Evolutionary conservation across 345 rosid species (phyloP).

Genomic region (Hibiscus tridactylites): DNA sequence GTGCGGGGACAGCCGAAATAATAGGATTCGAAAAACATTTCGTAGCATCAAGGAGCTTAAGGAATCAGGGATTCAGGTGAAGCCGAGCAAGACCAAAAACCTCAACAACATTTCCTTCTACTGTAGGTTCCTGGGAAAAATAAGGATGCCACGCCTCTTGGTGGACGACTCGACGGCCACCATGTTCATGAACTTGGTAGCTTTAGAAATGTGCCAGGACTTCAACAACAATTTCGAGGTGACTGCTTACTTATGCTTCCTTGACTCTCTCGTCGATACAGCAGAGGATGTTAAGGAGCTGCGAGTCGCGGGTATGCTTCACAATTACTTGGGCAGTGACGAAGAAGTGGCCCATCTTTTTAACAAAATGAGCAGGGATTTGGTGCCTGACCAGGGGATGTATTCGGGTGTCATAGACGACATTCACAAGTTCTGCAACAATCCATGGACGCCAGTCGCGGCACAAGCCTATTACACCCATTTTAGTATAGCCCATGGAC

Average conservation of each 20-base stretch:
- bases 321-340: conserved; percentile 7
- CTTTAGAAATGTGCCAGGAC: conserved; percentile 10
- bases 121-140: not conserved
- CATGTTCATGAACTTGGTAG: conserved; percentile 13
- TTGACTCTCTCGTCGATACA: conserved; percentile 8
- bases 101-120: not conserved
- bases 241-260: conserved; percentile 5
- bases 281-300: conserved; percentile 10
- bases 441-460: not conserved
- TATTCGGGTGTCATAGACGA: not conserved
- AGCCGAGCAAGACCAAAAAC: not conserved
- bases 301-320: not conserved
- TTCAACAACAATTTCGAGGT: not conserved
- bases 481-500: conserved; percentile 1
- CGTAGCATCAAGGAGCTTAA: not conserved
- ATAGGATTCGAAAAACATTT: not conserved
- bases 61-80: not conserved
- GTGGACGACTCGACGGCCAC: conserved; percentile 10
- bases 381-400: not conserved
- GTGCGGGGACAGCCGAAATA: not conserved
- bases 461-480: not conserved
- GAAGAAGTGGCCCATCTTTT: conserved; percentile 12
- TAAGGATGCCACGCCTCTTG: not conserved
- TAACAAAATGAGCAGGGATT: conserved; percentile 9
- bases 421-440: not conserved